These are phyloP conservation scores for Recurvomyces mirabilis DNA, from an alignment of 495 filamentous ascomycete species.

Conservation along the genomic window DNA sequence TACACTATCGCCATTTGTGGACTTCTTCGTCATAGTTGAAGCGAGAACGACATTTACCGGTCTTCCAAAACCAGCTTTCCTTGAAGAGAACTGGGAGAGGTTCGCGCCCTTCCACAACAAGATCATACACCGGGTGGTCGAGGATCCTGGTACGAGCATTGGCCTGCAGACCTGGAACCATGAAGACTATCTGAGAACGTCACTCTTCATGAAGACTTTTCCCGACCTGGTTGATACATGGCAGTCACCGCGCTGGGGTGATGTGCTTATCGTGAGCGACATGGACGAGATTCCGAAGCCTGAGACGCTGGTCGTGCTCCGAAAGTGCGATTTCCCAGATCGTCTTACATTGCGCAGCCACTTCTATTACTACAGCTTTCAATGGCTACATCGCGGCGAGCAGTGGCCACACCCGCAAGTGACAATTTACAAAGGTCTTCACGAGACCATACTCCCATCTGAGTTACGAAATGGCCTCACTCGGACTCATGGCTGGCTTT, in stretches of 20 bases:
- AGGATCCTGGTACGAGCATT: constrained; percentile 30
- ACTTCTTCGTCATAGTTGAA: constrained; percentile 49
- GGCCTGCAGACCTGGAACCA: constrained; percentile 29
- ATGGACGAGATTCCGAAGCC: constrained; percentile 26
- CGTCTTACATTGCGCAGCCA: constrained; percentile 41
- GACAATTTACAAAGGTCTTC: constrained; percentile 39
- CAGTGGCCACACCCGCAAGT: constrained; percentile 48
- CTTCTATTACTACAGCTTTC: constrained; percentile 49
- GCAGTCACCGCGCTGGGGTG: constrained; percentile 28
- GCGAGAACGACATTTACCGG: constrained; percentile 39
- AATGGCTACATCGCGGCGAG: constrained; percentile 39
- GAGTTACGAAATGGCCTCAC: constrained; percentile 36
- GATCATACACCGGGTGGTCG: constrained; percentile 44
- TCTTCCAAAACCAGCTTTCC: constrained; percentile 37
- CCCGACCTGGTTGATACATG: constrained; percentile 29
- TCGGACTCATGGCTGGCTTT: constrained; percentile 3
- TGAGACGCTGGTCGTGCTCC: constrained; percentile 34
- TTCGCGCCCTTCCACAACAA: constrained; percentile 38
- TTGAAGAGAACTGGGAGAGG: constrained; percentile 32
- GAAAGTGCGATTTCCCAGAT: constrained; percentile 39
- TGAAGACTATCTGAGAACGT: constrained; percentile 44
- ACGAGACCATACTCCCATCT: constrained; percentile 37
- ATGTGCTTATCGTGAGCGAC: constrained; percentile 22
- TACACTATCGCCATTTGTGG: constrained; percentile 37
- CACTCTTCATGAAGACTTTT: constrained; percentile 41